A percentile compares a stretch with the other conserved stretches of the same genome.
Evolutionary conservation across 2,329 filamentous ascomycete species (phyloP).

Genomic region (Chaetomiaceae sp.): DNA sequence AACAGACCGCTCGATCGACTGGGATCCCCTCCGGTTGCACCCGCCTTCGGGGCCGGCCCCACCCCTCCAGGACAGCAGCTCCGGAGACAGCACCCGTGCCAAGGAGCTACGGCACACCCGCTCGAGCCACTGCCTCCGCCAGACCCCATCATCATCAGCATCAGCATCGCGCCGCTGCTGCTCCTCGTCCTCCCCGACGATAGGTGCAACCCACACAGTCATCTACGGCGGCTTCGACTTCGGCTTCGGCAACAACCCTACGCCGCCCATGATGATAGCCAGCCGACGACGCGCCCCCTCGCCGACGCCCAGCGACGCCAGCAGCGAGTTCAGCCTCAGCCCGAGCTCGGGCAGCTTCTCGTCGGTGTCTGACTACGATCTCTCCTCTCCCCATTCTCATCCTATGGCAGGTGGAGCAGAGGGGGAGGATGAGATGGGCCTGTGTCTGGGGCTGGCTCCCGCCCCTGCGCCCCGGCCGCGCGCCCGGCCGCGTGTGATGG

Average conservation of each 20-base stretch:
- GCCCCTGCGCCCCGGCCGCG: slow-evolving; percentile 3
- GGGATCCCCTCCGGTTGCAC: slow-evolving; percentile 32
- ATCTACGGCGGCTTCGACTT: slow-evolving; percentile 32
- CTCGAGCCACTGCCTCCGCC: slow-evolving; percentile 11
- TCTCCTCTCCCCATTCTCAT: too few relatives aligned
- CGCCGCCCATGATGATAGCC: not conserved
- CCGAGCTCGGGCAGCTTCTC: too few relatives aligned
- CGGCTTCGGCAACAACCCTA: slow-evolving; percentile 22
- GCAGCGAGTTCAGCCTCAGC: slow-evolving; percentile 13
- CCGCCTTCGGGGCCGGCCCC: slow-evolving; percentile 21
- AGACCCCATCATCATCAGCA: not conserved
- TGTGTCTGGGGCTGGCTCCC: slow-evolving; percentile 6
- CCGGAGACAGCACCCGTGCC: slow-evolving; percentile 1
- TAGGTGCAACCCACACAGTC: slow-evolving; percentile 22
- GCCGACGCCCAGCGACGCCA: slow-evolving; percentile 16
- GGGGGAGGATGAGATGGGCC: not conserved
- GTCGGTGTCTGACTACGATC: too few relatives aligned
- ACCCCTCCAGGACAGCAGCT: slow-evolving; percentile 9
- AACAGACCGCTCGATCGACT: slow-evolving; percentile 25
- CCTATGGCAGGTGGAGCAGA: not conserved
- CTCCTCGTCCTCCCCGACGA: not conserved
- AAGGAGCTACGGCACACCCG: slow-evolving; percentile 18
- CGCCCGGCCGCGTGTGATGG: not conserved
- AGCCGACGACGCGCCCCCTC: slow-evolving; percentile 9
- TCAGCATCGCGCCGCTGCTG: slow-evolving; percentile 4